These are phyloP conservation scores for Bipolaris cookei DNA, from an alignment of 2,329 filamentous ascomycete species.

Conservation along the genomic window DNA sequence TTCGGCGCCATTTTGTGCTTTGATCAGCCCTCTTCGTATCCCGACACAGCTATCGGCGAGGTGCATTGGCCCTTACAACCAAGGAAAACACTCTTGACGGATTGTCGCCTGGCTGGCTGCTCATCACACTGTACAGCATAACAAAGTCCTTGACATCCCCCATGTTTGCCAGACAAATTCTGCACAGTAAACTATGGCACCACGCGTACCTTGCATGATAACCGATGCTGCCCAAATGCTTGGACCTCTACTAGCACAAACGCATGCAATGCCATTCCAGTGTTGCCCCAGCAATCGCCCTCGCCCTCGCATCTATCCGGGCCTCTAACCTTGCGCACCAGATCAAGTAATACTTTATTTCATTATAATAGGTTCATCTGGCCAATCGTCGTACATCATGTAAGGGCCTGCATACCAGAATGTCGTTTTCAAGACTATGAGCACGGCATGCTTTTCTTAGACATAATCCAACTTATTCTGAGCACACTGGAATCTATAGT, in stretches of 20 bases:
- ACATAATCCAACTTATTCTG: background rate
- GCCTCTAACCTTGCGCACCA: background rate
- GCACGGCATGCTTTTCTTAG: background rate
- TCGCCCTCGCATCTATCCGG: background rate
- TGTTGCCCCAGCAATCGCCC: background rate
- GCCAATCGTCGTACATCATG: background rate
- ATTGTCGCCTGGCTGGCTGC: background rate
- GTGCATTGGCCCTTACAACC: constrained; percentile 8
- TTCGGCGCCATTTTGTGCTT: background rate
- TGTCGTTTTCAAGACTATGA: background rate
- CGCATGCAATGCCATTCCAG: background rate
- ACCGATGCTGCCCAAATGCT: background rate
- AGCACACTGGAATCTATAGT: background rate
- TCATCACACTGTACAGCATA: background rate
- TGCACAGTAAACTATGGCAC: background rate
- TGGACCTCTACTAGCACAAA: background rate
- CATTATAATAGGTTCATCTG: background rate
- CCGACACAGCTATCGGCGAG: background rate
- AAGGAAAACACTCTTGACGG: constrained; percentile 1
- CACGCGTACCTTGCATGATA: background rate
- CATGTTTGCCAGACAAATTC: background rate
- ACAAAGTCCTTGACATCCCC: background rate
- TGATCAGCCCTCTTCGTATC: background rate
- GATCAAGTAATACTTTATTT: background rate
- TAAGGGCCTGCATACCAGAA: background rate